Evolutionary conservation across 768 basidiomycete genomes (phyloP).

Genomic region (Tylopilus balloui): DNA sequence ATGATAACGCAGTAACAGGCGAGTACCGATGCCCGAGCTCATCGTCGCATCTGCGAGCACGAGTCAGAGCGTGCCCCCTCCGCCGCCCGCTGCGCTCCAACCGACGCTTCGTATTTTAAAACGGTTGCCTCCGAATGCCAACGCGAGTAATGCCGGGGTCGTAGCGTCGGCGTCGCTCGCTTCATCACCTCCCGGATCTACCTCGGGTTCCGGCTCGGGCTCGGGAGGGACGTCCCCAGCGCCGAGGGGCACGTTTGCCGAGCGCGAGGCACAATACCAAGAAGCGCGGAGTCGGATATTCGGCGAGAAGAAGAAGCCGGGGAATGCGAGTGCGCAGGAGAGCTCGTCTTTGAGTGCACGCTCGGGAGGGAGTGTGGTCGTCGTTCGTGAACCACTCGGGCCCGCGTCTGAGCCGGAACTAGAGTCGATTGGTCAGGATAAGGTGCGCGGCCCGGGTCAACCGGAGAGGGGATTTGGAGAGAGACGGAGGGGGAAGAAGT

Average conservation of each 20-base stretch:
- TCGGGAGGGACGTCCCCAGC: slow-evolving; percentile 15
- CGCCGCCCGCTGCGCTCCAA: slow-evolving; percentile 54
- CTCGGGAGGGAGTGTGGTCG: slow-evolving; percentile 5
- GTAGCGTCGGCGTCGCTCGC: slow-evolving; percentile 14
- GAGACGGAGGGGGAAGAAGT: slow-evolving; percentile 17
- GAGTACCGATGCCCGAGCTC: slow-evolving; percentile 64
- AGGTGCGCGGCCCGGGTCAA: background rate
- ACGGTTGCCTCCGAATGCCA: slow-evolving; percentile 43
- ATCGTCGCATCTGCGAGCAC: slow-evolving; percentile 42
- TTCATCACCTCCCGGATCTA: slow-evolving; percentile 6
- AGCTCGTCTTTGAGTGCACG: too few species aligned
- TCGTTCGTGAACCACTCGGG: slow-evolving; percentile 34
- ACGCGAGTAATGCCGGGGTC: background rate
- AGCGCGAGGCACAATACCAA: slow-evolving; percentile 69
- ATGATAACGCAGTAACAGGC: slow-evolving; percentile 50
- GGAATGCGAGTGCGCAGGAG: background rate
- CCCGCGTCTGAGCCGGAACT: slow-evolving; percentile 16
- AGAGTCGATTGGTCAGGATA: slow-evolving; percentile 3
- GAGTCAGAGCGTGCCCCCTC: slow-evolving; percentile 39
- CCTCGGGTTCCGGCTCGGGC: background rate
- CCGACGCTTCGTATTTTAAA: slow-evolving; percentile 69
- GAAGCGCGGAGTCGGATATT: slow-evolving; percentile 75
- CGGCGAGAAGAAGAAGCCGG: slow-evolving; percentile 28
- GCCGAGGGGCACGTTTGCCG: slow-evolving; percentile 40
- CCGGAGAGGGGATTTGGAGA: slow-evolving; percentile 29